phyloP scores from a whole-genome alignment of 768 basidiomycete genomes.

The Rhodotorula diobovata region DNA sequence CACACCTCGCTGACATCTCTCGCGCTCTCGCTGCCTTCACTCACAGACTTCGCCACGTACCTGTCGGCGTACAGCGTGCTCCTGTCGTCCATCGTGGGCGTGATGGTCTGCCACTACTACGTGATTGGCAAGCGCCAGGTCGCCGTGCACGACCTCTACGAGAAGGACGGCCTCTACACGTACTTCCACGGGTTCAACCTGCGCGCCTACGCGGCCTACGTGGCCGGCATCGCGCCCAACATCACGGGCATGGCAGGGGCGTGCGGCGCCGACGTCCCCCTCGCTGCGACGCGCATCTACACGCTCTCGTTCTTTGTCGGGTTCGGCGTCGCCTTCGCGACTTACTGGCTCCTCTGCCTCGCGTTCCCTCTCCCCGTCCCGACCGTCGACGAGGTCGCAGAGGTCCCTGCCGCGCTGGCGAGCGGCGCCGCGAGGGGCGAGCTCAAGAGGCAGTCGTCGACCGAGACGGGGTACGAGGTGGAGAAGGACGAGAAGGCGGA shows the following conservation, averaged over 20 bases:
- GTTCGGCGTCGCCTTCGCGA: conserved; percentile 62
- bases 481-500: background rate
- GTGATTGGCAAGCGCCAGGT: conserved; percentile 66
- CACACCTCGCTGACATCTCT: background rate
- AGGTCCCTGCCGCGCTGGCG: conserved; percentile 6
- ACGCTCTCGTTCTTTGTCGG: conserved; percentile 80
- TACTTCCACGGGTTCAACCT: conserved; percentile 71
- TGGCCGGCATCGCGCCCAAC: conserved; percentile 73
- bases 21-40: background rate
- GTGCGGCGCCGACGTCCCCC: conserved; percentile 60
- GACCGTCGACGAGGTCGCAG: conserved; percentile 40
- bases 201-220: conserved; percentile 56
- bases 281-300: conserved; percentile 67
- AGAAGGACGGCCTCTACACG: conserved; percentile 53
- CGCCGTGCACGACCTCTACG: conserved; percentile 67
- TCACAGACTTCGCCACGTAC: conserved; percentile 52
- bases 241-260: conserved; percentile 75
- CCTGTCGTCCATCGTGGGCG: conserved; percentile 60
- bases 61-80: conserved; percentile 75
- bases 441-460: background rate
- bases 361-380: conserved; percentile 61
- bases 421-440: background rate
- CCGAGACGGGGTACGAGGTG: background rate
- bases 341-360: conserved; percentile 61
- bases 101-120: conserved; percentile 72